Evolutionary conservation across 371 early-diverging fungal species (phyloP).

Genomic region (Mucor velutinosus): DNA sequence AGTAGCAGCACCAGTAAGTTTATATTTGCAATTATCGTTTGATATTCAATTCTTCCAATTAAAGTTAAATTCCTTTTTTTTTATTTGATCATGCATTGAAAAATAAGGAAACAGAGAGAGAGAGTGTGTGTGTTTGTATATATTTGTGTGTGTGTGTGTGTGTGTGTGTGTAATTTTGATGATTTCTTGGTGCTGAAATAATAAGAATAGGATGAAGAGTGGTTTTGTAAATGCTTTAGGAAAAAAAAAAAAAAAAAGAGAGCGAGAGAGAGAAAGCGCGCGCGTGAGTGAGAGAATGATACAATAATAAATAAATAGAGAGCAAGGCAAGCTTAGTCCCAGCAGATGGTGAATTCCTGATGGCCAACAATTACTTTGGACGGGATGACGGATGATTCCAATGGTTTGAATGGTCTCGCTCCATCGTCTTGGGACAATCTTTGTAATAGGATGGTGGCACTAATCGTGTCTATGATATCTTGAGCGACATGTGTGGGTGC

Average conservation of each 20-base stretch:
- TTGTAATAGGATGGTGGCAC: conserved; percentile 55
- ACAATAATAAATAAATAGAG: background rate
- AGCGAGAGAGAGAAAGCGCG: background rate
- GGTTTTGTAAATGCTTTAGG: background rate
- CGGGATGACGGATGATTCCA: conserved; percentile 29
- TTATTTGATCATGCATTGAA: conserved; percentile 5
- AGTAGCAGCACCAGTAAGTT: background rate
- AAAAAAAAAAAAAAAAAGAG: background rate
- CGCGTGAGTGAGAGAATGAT: too few species aligned
- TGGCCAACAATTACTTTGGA: conserved; percentile 39
- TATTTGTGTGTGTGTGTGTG: background rate
- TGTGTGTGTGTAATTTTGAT: background rate
- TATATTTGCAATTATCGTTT: background rate
- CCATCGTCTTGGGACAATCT: conserved; percentile 62
- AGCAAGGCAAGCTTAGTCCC: conserved; percentile 25
- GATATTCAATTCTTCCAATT: background rate
- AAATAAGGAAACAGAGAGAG: background rate
- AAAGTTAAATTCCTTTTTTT: conserved; percentile 3
- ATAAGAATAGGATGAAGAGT: background rate
- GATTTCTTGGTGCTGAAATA: background rate
- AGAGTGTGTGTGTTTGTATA: background rate
- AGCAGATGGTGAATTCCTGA: conserved; percentile 38
- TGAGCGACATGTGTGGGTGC: conserved; percentile 15
- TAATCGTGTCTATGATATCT: conserved; percentile 58
- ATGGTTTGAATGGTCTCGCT: conserved; percentile 45